Conservation (phyloP, 306 rosid genomes). For the Prunus persica region Prunus_persica_NCBIv2 NC_034009.1:19860501-19861000, state of each 20-base stretch:
- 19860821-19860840: constrained; percentile 47
- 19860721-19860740: background rate
- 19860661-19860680: constrained; percentile 42
- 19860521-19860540: constrained; percentile 64
- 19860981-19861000: background rate
- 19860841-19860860: constrained; percentile 35
- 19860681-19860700: constrained; percentile 26
- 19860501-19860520: constrained; percentile 74
- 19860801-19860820: constrained; percentile 71
- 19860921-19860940: constrained; percentile 67
- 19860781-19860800: constrained; percentile 38
- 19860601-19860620: constrained; percentile 63
- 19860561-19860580: constrained; percentile 61
- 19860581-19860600: constrained; percentile 61
- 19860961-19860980: background rate
- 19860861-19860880: constrained; percentile 44
- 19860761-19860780: background rate
- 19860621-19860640: constrained; percentile 62
- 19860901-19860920: constrained; percentile 61
- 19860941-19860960: constrained; percentile 22
- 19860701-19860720: constrained; percentile 18
- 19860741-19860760: background rate
- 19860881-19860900: constrained; percentile 53
- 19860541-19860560: no score
- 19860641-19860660: constrained; percentile 58